phyloP scores from a whole-genome alignment of 2,329 filamentous ascomycete species.

The Emydomyces testavorans region DNA sequence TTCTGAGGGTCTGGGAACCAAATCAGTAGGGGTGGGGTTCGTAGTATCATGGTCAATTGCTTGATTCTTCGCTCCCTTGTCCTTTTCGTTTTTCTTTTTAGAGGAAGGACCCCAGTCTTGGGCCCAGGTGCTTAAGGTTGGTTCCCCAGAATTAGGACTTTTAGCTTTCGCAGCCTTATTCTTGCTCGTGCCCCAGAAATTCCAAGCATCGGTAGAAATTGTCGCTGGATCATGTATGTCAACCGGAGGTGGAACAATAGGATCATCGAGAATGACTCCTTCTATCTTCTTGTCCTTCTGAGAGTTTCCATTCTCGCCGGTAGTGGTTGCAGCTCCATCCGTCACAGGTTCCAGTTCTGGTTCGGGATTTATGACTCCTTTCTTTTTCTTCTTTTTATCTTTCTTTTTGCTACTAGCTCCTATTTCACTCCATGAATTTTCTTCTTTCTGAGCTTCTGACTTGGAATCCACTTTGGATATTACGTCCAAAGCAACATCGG shows the following conservation, averaged over 20 bases:
- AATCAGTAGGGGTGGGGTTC: slow-evolving; percentile 12
- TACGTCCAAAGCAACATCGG: background rate
- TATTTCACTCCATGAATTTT: background rate
- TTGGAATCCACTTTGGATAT: background rate
- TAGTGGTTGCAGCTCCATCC: background rate
- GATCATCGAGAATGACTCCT: background rate
- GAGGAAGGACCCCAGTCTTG: slow-evolving; percentile 31
- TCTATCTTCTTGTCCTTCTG: background rate
- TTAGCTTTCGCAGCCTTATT: slow-evolving; percentile 8
- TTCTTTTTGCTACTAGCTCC: slow-evolving; percentile 7
- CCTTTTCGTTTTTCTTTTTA: slow-evolving; percentile 40
- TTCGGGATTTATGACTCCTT: slow-evolving; percentile 26
- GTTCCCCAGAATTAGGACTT: slow-evolving; percentile 3
- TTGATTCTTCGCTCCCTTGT: slow-evolving; percentile 38
- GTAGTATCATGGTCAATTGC: slow-evolving; percentile 24
- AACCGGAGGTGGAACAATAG: background rate
- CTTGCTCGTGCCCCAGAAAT: slow-evolving; percentile 12
- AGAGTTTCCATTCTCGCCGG: background rate
- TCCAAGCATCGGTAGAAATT: slow-evolving; percentile 3
- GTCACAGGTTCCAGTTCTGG: slow-evolving; percentile 21
- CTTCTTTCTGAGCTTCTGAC: background rate
- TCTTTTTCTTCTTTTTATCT: slow-evolving; percentile 36
- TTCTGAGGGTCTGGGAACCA: slow-evolving; percentile 15
- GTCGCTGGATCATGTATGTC: background rate
- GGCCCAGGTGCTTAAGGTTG: slow-evolving; percentile 21